Conservation (phyloP, 1,284 basidiomycete species). For the Naganishia cerealis region DNA sequence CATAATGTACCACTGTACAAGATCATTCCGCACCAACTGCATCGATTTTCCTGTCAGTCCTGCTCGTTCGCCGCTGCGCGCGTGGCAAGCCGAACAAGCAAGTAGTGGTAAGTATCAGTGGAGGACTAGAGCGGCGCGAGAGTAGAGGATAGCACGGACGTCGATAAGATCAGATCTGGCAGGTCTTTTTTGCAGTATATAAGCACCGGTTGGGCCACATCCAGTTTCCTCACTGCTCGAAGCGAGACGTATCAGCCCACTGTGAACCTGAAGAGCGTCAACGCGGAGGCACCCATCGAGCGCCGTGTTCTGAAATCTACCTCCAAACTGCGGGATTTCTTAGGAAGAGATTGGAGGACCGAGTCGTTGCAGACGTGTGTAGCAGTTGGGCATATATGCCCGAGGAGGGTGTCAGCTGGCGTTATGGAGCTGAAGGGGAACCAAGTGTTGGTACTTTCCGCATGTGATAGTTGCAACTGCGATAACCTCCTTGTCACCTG, state of each 20-base stretch:
- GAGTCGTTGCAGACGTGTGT: slow-evolving; percentile 68
- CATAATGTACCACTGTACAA: slow-evolving; percentile 51
- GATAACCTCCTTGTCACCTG: slow-evolving; percentile 58
- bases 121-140: not conserved
- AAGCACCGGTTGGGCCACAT: slow-evolving; percentile 72
- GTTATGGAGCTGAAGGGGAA: not conserved
- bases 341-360: slow-evolving; percentile 75
- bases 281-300: slow-evolving; percentile 66
- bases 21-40: slow-evolving; percentile 51
- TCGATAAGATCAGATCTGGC: slow-evolving; percentile 67
- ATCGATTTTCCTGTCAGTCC: slow-evolving; percentile 48
- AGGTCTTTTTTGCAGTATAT: slow-evolving; percentile 71
- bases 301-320: slow-evolving; percentile 62
- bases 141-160: slow-evolving; percentile 57
- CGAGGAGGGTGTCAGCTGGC: not conserved
- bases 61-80: slow-evolving; percentile 47
- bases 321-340: slow-evolving; percentile 69
- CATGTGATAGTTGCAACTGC: slow-evolving; percentile 74
- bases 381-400: slow-evolving; percentile 69
- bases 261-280: not conserved
- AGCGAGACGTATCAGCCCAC: not conserved
- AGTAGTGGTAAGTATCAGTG: slow-evolving; percentile 41
- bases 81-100: not conserved
- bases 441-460: slow-evolving; percentile 60
- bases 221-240: slow-evolving; percentile 69